Evolutionary conservation across 164 flowering plant species (phyloP), one percentile per base, ranked within the genome.

Genomic region (Chloranthus sessilifolius): DNA sequence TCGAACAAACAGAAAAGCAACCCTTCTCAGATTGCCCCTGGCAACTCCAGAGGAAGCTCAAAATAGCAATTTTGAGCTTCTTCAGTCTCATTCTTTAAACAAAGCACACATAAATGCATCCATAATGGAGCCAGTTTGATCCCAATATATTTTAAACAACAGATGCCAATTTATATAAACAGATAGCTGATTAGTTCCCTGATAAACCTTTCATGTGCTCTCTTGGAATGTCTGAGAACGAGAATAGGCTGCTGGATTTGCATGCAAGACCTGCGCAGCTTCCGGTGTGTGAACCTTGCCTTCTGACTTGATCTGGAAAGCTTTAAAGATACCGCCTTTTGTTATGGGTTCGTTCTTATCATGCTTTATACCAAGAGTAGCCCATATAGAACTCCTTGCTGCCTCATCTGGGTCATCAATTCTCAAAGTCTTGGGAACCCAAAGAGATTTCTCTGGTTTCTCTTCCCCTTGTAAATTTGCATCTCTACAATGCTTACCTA

Each of bases 221-320:
- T 88, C 96, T 14, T 74, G 90, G 66, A 85, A 88, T 58, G 55
- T 72, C 38, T 73, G 49, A 1, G 94, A 88, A 47, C 96, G 69
- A 41, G 86, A 85, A 49, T 85, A 66, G 30, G 96, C 96, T n/a
- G 94, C 96, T 23, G 96, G 96, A 55, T 88, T 88, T 2, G 94
- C 90, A 29, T 53, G 67, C 55, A 79, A 59, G 0, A 54, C 60
- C 3, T 67, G 64, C 20, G 81, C 66, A 4, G 67, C 24, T 35
- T 71, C 74, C 1, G 47, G 39, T 1, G 33, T 14, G 17, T 50
- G 63, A 42, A 54, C 60, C 63, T 76, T 75, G 4, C 56, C 68
- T 33, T 55, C 66, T 12, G 44, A 48, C 65, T 79, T 76, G 7
- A 74, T 49, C 28, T 76, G 73, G 29, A 82, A 73, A 45, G 66